Evolutionary conservation across 345 rosid genomes (phyloP).

Genomic region (Eucalyptus sp.): DNA sequence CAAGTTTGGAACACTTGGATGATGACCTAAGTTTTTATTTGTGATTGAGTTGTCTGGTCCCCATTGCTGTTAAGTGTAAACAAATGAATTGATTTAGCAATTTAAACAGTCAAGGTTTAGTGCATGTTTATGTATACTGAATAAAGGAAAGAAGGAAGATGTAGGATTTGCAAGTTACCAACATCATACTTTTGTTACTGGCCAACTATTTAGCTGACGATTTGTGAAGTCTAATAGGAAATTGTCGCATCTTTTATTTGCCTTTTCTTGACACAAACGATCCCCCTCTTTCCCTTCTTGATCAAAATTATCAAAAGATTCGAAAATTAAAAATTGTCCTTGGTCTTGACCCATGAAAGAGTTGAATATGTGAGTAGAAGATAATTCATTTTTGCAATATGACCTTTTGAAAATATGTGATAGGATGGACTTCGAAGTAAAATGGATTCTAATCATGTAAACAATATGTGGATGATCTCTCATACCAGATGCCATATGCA

Average conservation of each 20-base stretch:
- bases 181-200: neutral
- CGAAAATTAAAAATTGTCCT: neutral
- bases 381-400: neutral
- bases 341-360: neutral
- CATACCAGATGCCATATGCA: constrained; percentile 21
- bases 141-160: neutral
- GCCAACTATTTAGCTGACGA: neutral
- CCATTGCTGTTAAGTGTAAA: neutral
- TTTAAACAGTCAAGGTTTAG: neutral
- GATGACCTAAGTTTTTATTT: neutral
- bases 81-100: neutral
- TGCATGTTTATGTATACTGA: neutral
- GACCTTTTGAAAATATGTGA: neutral
- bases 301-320: neutral
- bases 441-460: neutral
- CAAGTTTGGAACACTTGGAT: neutral
- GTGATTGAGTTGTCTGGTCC: neutral
- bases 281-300: neutral
- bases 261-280: neutral
- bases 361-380: neutral
- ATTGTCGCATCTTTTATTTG: neutral
- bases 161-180: neutral
- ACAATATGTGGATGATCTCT: neutral
- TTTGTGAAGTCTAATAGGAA: neutral
- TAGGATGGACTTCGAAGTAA: neutral